These are phyloP conservation scores for Beverwykella pulmonaria DNA, from an alignment of 495 filamentous ascomycete species.

Conservation along the genomic window DNA sequence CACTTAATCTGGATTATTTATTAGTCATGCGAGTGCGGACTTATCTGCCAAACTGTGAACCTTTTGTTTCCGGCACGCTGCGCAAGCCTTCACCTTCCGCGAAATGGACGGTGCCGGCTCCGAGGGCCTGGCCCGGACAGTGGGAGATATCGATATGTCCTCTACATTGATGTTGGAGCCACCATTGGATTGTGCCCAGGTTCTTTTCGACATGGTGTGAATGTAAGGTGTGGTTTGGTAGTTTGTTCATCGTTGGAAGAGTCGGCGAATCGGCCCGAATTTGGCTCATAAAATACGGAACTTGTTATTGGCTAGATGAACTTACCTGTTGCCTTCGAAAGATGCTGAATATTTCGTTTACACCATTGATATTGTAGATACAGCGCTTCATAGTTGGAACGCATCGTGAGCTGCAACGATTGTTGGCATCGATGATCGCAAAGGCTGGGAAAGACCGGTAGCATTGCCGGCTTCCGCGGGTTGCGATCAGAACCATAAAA, in stretches of 20 bases:
- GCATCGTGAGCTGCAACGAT: too few relatives aligned
- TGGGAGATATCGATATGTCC: constrained; percentile 6
- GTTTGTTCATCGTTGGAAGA: neutral
- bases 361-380: too few relatives aligned
- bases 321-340: neutral
- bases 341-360: too few relatives aligned
- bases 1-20: constrained; percentile 49
- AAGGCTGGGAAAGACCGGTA: too few relatives aligned
- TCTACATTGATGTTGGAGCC: neutral
- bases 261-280: neutral
- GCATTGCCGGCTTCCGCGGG: too few relatives aligned
- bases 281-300: neutral
- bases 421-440: too few relatives aligned
- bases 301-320: neutral
- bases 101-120: constrained; percentile 52
- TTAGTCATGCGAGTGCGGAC: constrained; percentile 7
- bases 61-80: constrained; percentile 59
- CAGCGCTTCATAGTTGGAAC: too few relatives aligned
- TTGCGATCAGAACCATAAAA: too few relatives aligned
- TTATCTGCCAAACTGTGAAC: constrained; percentile 37
- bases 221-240: neutral
- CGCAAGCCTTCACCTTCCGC: constrained; percentile 60
- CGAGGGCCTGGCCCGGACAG: neutral
- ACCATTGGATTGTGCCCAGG: constrained; percentile 25
- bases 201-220: constrained; percentile 24